These are phyloP conservation scores for Cucurbita ficifolia DNA, from an alignment of 306 rosid genomes.

Conservation along the genomic window DNA sequence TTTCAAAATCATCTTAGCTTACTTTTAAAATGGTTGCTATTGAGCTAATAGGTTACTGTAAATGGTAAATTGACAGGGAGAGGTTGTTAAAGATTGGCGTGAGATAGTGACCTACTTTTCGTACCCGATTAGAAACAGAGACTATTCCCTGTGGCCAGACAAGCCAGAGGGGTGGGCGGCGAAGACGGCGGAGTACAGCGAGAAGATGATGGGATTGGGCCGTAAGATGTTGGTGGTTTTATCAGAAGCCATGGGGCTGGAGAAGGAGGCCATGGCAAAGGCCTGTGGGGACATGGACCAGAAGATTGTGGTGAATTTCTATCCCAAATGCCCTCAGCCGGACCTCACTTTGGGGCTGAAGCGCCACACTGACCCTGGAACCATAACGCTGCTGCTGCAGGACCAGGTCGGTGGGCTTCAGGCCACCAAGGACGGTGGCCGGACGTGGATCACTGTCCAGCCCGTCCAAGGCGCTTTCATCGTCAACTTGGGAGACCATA, in stretches of 20 bases:
- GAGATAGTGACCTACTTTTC: constrained; percentile 62
- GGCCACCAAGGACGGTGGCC: constrained; percentile 61
- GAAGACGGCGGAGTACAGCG: constrained; percentile 60
- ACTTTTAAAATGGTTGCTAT: not conserved
- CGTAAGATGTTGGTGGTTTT: constrained; percentile 60
- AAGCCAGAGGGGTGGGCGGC: constrained; percentile 60
- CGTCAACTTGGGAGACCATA: constrained; percentile 90
- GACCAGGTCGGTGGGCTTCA: constrained; percentile 94
- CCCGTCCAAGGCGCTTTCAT: constrained; percentile 79
- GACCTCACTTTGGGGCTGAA: constrained; percentile 83
- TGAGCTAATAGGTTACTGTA: not conserved
- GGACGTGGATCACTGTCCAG: constrained; percentile 77
- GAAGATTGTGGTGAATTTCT: constrained; percentile 59
- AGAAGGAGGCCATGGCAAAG: constrained; percentile 48
- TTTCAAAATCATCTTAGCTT: too few relatives aligned
- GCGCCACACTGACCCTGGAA: constrained; percentile 84
- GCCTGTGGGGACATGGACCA: constrained; percentile 94
- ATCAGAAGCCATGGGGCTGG: constrained; percentile 85
- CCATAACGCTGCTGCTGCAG: constrained; percentile 75
- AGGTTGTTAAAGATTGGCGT: constrained; percentile 60
- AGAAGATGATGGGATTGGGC: constrained; percentile 47
- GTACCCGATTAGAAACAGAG: constrained; percentile 35
- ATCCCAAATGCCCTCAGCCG: constrained; percentile 84
- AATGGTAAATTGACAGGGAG: constrained; percentile 37
- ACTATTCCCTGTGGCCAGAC: constrained; percentile 76